phyloP scores from a whole-genome alignment of 2,329 filamentous ascomycete species.

The Fusarium virguliforme region DNA sequence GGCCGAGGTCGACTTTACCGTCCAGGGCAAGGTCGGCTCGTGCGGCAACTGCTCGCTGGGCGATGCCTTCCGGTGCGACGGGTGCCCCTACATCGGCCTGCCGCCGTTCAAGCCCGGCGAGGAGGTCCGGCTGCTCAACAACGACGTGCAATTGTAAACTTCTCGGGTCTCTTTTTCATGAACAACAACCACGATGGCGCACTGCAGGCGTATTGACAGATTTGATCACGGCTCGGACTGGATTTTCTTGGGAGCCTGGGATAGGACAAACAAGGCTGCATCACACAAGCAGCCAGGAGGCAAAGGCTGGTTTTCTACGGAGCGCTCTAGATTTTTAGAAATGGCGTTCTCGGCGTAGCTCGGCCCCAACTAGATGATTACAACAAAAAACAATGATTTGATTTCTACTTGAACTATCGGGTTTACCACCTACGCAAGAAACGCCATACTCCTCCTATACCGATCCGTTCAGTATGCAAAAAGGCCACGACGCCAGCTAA shows the following conservation, averaged over 20 bases:
- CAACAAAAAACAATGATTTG: slow-evolving; percentile 42
- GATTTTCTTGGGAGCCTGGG: slow-evolving; percentile 39
- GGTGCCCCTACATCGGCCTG: slow-evolving; percentile 87
- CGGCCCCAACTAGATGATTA: slow-evolving; percentile 44
- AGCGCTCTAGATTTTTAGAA: slow-evolving; percentile 47
- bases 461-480: slow-evolving; percentile 34
- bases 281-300: slow-evolving; percentile 36
- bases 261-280: slow-evolving; percentile 42
- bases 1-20: slow-evolving; percentile 92
- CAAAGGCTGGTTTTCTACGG: slow-evolving; percentile 42
- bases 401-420: slow-evolving; percentile 26
- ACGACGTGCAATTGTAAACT: slow-evolving; percentile 84
- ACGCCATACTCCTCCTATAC: slow-evolving; percentile 44
- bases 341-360: slow-evolving; percentile 48
- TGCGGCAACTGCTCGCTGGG: slow-evolving; percentile 96
- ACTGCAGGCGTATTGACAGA: slow-evolving; percentile 48
- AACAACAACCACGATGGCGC: slow-evolving; percentile 41
- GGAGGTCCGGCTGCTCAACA: slow-evolving; percentile 90
- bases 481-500: slow-evolving; percentile 37
- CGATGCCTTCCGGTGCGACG: slow-evolving; percentile 86
- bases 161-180: slow-evolving; percentile 11
- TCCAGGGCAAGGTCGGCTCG: slow-evolving; percentile 95
- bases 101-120: slow-evolving; percentile 98
- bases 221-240: slow-evolving; percentile 42
- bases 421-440: slow-evolving; percentile 3